Conservation (phyloP, 441 rosid species). For the Dalechampia spathulata region DNA sequence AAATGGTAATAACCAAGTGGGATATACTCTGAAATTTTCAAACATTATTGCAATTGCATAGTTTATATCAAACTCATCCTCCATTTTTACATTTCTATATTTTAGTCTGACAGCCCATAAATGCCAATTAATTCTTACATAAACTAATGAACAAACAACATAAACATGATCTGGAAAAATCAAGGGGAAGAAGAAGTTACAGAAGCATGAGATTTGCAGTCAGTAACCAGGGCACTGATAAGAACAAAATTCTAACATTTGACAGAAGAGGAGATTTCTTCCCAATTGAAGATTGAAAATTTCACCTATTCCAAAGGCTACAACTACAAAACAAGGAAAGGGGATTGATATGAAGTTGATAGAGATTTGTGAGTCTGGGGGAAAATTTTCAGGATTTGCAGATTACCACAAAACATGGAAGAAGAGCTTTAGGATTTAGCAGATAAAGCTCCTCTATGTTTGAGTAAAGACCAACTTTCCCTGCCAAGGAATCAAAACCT, state of each 20-base stretch:
- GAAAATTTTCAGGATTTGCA: conserved; percentile 59
- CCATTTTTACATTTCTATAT: conserved; percentile 7
- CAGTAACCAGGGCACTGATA: no score
- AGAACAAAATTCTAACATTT: conserved; percentile 4
- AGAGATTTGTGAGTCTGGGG: neutral
- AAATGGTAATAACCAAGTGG: conserved; percentile 8
- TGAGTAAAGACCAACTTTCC: conserved; percentile 85
- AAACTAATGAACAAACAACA: no score
- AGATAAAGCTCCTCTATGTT: conserved; percentile 92
- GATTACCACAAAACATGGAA: conserved; percentile 94
- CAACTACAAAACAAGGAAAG: conserved; percentile 1
- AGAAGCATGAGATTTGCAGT: conserved; percentile 18
- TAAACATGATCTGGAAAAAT: no score
- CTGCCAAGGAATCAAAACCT: conserved; percentile 94
- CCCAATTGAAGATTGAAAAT: conserved; percentile 6
- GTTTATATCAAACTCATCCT: neutral
- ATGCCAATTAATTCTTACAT: no score
- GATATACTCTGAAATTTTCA: conserved; percentile 7
- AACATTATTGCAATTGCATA: neutral
- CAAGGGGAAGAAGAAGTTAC: conserved; percentile 13
- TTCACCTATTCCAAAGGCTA: no score
- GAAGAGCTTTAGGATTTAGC: conserved; percentile 83
- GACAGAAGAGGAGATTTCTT: conserved; percentile 19
- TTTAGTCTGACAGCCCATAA: conserved; percentile 5
- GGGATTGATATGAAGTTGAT: conserved; percentile 17